Conservation (phyloP, 108 stramenopile species). For the Cylindrotheca closterium region DNA sequence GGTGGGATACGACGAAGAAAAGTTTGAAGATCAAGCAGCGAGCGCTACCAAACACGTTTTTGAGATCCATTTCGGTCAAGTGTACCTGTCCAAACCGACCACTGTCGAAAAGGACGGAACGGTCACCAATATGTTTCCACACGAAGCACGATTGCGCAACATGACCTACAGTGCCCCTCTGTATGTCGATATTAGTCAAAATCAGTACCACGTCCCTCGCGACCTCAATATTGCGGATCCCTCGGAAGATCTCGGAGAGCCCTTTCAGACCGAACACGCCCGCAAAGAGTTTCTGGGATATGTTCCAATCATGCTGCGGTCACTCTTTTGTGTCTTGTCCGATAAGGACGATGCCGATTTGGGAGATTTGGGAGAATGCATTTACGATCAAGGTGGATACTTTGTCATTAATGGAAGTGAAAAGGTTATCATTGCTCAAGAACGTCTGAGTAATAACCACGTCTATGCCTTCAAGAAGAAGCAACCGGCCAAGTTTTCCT, state of each 20-base stretch:
- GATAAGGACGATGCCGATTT: constrained; percentile 95
- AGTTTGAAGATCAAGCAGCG: constrained; percentile 52
- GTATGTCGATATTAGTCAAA: constrained; percentile 90
- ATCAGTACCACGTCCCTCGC: constrained; percentile 70
- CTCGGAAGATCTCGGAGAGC: constrained; percentile 74
- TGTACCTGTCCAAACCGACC: constrained; percentile 92
- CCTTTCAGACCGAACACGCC: constrained; percentile 73
- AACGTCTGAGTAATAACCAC: constrained; percentile 98
- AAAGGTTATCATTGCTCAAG: constrained; percentile 99
- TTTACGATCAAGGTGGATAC: constrained; percentile 99
- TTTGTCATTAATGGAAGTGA: constrained; percentile 99
- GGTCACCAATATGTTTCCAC: constrained; percentile 95
- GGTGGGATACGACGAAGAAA: constrained; percentile 80
- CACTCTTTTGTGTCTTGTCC: constrained; percentile 91
- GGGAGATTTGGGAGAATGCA: constrained; percentile 97
- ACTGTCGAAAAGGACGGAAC: constrained; percentile 90
- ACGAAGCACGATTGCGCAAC: constrained; percentile 96
- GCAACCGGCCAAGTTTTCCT: constrained; percentile 93
- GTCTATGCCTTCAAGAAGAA: constrained; percentile 98
- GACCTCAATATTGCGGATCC: constrained; percentile 82
- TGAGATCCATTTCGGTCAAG: constrained; percentile 95
- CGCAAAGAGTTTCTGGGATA: constrained; percentile 93
- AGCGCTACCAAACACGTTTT: constrained; percentile 67
- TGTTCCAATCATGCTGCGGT: constrained; percentile 98
- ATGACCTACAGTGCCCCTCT: constrained; percentile 96